A percentile compares a stretch with the other conserved stretches of the same genome.
Conservation (phyloP, 768 basidiomycete genomes). For the Pleurotus tuoliensis region DNA sequence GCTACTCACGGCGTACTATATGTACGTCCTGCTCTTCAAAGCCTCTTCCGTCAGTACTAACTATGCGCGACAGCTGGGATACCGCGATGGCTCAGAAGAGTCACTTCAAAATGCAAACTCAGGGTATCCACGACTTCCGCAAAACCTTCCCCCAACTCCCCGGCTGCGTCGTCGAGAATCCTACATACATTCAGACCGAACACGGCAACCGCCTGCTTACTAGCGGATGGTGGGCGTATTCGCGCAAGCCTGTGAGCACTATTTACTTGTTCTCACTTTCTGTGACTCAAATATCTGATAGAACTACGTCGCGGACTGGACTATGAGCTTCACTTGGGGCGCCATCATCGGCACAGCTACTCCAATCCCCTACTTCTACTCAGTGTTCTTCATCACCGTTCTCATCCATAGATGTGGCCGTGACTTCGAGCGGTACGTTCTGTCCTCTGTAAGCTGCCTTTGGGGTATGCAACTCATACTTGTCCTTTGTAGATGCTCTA, state of each 20-base stretch:
- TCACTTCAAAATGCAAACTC: constrained; percentile 95
- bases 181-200: constrained; percentile 87
- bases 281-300: constrained; percentile 18
- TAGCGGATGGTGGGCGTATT: constrained; percentile 92
- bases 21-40: constrained; percentile 46
- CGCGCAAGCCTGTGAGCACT: constrained; percentile 82
- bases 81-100: constrained; percentile 96
- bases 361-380: constrained; percentile 94
- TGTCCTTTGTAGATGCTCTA: constrained; percentile 53
- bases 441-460: background rate
- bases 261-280: background rate
- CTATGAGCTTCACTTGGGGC: constrained; percentile 83
- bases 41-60: background rate
- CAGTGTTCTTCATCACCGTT: constrained; percentile 92
- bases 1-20: constrained; percentile 79
- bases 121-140: constrained; percentile 81
- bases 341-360: constrained; percentile 69
- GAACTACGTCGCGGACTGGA: constrained; percentile 96
- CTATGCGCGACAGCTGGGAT: constrained; percentile 63
- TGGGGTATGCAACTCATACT: background rate
- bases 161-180: constrained; percentile 76
- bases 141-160: constrained; percentile 95
- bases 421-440: constrained; percentile 83
- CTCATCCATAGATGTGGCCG: constrained; percentile 87
- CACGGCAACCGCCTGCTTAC: constrained; percentile 93